These are phyloP conservation scores for Trichoderma sp. DNA, from an alignment of 2,329 filamentous ascomycete genomes.

Conservation along the genomic window DNA sequence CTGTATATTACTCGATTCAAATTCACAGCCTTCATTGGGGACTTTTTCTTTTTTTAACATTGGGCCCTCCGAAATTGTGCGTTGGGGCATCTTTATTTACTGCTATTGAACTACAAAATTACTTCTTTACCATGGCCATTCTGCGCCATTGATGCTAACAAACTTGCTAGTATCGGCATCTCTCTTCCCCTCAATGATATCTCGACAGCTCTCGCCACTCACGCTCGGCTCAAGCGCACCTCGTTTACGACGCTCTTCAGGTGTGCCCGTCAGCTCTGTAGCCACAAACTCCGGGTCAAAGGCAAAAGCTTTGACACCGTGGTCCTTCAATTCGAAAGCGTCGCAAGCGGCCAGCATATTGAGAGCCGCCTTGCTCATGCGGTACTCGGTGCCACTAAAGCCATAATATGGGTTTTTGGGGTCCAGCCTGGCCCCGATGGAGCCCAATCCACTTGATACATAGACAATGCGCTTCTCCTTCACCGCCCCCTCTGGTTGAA, in stretches of 20 bases:
- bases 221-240: constrained; percentile 9
- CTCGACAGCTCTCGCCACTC: constrained; percentile 14
- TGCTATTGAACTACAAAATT: neutral
- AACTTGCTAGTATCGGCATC: constrained; percentile 21
- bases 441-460: constrained; percentile 35
- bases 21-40: neutral
- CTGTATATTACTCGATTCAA: constrained; percentile 9
- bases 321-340: constrained; percentile 27
- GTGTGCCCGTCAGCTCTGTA: constrained; percentile 30
- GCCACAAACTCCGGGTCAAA: constrained; percentile 36
- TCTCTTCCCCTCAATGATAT: constrained; percentile 20
- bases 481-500: constrained; percentile 18
- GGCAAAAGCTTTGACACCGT: constrained; percentile 32
- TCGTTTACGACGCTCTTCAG: constrained; percentile 17
- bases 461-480: constrained; percentile 30
- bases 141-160: neutral
- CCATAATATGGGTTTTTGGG: neutral
- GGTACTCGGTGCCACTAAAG: constrained; percentile 25
- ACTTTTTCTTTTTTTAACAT: neutral
- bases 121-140: neutral
- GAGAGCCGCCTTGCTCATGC: constrained; percentile 38
- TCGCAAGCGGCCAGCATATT: constrained; percentile 35
- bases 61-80: too few relatives aligned
- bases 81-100: neutral
- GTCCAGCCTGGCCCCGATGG: constrained; percentile 27